Base-by-base conservation (phyloP, 176 grass and related monocot species). In the Bolboschoenus planiculmis region DNA sequence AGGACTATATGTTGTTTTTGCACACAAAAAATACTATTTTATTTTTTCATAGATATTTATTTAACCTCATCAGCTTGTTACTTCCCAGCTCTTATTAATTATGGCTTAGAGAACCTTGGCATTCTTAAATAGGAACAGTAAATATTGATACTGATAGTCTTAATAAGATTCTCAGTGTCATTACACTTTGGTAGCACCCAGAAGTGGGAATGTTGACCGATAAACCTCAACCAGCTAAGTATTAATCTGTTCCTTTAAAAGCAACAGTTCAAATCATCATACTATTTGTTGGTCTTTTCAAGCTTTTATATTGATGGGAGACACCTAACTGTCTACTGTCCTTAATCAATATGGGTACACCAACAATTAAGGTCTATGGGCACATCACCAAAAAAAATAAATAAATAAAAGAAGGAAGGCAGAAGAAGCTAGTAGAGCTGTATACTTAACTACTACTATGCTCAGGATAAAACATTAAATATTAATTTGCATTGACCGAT, bases 221-320 rank as follows among this genome's bases (percentile, higher is more conserved):
- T 76, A 50, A 76, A 48, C 14, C 24, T 47, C 23, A 76, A 76
- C 26, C 26, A 30, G 43, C 23, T 15, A 67, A 39, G 24, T 75
- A 3, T 7, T 50, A 48, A 76, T 76, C 42, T 29, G 11, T 44
- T 51, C n/a, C 18, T 72, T n/a, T 44, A 44, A 46, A 50, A 51
- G 26, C 23, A 48, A 13, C 14, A 47, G 68, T 74, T 46, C 44
- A 76, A 76, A 76, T 31, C 2, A 76, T 80, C 35, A 33, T 80
- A 80, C 54, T 40, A 16, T 80, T 37, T 79, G 57, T 53, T 37
- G 56, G 30, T 79, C 36, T 40, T 24, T 80, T 56, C 31, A 60
- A 60, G n/a, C 56, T 40, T 60, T 58, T 40, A 58, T 55, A 80
- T 60, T 11, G 10, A 80, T 60, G 78, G 78, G 21, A 58, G 78